Evolutionary conservation across 1,284 basidiomycete genomes (phyloP), one percentile per base, ranked within the genome.

Genomic region (Volvariella volvacea): DNA sequence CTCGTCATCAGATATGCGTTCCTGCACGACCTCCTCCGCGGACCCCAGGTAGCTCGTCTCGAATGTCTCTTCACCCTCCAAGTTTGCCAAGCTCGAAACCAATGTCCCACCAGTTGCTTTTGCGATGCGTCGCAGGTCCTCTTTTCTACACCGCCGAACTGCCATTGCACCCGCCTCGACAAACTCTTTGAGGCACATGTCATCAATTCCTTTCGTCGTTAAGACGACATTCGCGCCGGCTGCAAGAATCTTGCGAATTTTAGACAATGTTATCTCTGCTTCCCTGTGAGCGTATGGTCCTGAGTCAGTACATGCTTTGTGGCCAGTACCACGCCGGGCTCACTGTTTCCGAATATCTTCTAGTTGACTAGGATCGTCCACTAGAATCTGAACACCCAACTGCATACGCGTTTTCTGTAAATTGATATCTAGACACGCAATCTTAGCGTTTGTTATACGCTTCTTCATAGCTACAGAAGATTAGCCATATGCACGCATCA

Each of bases 131-230:
- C 93, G 82, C 43, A 99, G 75, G 63, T 99, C 96, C 63, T 99
- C 96, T 67, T 99, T 99, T 61, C 90, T 83, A 73, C 96, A 99
- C 57, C 96, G 78, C 52, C 96, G 84, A 44, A 99, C 96, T 32
- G 93, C 96, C 89, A 99, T 99, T 0, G 95, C 96, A 34, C 96
- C 96, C 12, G 93, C 95, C 70, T 99, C 96, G 45, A 99, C 92
- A 59, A 99, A 99, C 70, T 99, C 96, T 65, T 99, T 99, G 56
- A 99, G 71, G 63, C 93, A 96, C 22, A 99, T 74, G 61, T 99
- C 96, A 59, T 99, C 96, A 55, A 99, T 99, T 41, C 96, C 96
- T 67, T 99, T 99, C 30, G 96, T 99, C 20, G 96, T 99, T 46
- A 99, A 71, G 39, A 99, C 83, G 49, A 99, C 96, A 58, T 99